Evolutionary conservation across 805 yeast genomes (phyloP).

Genomic region (Hanseniaspora taiwanica): DNA sequence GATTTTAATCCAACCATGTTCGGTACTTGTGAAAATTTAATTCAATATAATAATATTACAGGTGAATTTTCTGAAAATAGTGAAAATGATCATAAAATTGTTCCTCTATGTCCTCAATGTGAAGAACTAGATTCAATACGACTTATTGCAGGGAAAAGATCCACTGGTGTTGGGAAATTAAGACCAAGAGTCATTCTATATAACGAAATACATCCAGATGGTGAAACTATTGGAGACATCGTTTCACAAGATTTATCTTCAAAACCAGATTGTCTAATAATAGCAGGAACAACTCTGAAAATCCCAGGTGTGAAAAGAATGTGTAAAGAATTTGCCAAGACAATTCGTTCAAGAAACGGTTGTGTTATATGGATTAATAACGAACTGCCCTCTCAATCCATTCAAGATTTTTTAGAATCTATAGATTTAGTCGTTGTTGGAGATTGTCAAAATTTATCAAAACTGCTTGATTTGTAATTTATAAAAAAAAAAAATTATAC

Average conservation of each 20-base stretch:
- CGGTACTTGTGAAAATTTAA: conserved; percentile 7
- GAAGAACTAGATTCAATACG: conserved; percentile 43
- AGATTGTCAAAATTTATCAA: conserved; percentile 47
- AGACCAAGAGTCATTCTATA: conserved; percentile 59
- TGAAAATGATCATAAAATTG: conserved; percentile 11
- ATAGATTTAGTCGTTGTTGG: conserved; percentile 50
- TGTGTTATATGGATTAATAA: conserved; percentile 49
- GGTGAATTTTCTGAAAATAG: conserved; percentile 18
- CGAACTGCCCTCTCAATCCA: conserved; percentile 39
- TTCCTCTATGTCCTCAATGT: conserved; percentile 56
- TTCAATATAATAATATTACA: not conserved
- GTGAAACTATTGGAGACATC: conserved; percentile 71
- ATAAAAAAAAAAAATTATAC: conserved; percentile 4
- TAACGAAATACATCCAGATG: conserved; percentile 75
- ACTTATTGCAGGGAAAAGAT: conserved; percentile 47
- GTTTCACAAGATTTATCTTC: conserved; percentile 51
- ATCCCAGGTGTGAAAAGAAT: conserved; percentile 61
- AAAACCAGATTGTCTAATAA: conserved; percentile 64
- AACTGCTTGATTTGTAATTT: conserved; percentile 4
- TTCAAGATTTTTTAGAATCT: conserved; percentile 35
- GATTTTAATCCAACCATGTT: conserved; percentile 42
- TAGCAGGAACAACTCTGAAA: conserved; percentile 75
- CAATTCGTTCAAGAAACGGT: conserved; percentile 44
- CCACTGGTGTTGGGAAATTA: conserved; percentile 46
- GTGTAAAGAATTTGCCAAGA: conserved; percentile 45